Base-by-base conservation (phyloP, 2,329 filamentous ascomycete genomes). In the Epichloe aotearoae region DNA sequence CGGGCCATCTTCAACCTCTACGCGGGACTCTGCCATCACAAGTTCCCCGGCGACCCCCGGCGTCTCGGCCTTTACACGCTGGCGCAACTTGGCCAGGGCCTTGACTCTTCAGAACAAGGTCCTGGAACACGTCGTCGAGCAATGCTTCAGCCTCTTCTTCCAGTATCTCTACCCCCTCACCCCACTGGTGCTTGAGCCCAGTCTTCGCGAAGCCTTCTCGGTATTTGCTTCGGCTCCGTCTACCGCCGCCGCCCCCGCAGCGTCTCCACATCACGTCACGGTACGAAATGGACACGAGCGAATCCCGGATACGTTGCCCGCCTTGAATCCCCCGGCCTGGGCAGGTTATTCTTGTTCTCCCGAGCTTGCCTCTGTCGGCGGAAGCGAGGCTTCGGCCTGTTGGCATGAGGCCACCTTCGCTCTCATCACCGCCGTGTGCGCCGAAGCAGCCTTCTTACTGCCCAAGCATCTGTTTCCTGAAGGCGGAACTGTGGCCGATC, bases 111-210 rank as follows among this genome's bases (percentile, higher is more conserved):
- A 58, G 40, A 58, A 60, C 30, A 51, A 54, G 15, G 54, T 56
- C 45, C 50, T 64, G 8, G 58, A 65, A 26, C 53, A 53, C 5
- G 55, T 63, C 5, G 58, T 65, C 6, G 60, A 57, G 23, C 58
- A 60, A 26, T 71, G 67, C 47, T 61, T 71, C 34, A 61, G 68
- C 50, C 54, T 71, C 19, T 72, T 70, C 52, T 71, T 70, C 34
- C 61, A 70, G 48, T 70, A 70, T 46, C 66, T 72, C 2, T 71
- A 67, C 47, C 69, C 69, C 2, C 61, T 72, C 2, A 71, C 64
- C 17, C 69, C 68, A 2, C 53, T 71, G 41, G 63, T 71, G 3
- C 69, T 72, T 52, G 69, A 71, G 44, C 62, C 67, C 0, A 69
- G 63, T 56, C 58, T 71, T 5, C 63, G 68, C 14, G 58, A 66